Conservation (phyloP, 352 stramenopile genomes). For the Globisporangium canariense region DNA sequence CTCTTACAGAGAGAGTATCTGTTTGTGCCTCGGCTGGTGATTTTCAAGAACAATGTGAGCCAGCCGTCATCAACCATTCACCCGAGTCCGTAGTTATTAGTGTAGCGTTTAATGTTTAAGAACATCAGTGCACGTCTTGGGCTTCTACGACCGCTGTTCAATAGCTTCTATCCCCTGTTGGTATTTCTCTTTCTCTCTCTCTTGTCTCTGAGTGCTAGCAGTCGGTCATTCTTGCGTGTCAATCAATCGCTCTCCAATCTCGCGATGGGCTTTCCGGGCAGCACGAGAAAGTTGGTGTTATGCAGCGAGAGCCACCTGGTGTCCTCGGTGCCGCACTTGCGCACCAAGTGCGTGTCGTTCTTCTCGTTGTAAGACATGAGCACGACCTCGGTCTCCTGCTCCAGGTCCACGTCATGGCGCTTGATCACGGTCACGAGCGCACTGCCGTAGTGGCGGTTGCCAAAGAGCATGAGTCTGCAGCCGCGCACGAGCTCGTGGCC, state of each 20-base stretch:
- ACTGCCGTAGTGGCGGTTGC: slow-evolving; percentile 37
- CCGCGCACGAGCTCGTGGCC: slow-evolving; percentile 53
- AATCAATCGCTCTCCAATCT: slow-evolving; percentile 17
- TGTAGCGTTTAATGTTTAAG: slow-evolving; percentile 1
- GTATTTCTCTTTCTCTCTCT: background rate
- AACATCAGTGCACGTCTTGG: slow-evolving; percentile 9
- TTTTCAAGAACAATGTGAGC: background rate
- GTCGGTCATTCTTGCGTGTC: background rate
- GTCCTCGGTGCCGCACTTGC: slow-evolving; percentile 38
- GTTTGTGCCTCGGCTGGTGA: background rate
- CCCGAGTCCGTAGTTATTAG: background rate
- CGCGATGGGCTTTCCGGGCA: slow-evolving; percentile 28
- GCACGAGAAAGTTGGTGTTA: slow-evolving; percentile 44
- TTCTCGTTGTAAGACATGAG: slow-evolving; percentile 38
- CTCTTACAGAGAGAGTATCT: slow-evolving; percentile 6
- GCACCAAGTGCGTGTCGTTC: slow-evolving; percentile 43
- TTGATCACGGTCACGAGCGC: slow-evolving; percentile 33
- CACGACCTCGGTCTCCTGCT: slow-evolving; percentile 49
- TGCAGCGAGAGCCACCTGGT: slow-evolving; percentile 48
- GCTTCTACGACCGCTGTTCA: background rate
- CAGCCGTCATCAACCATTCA: background rate
- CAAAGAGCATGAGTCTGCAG: slow-evolving; percentile 43
- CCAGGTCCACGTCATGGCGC: slow-evolving; percentile 34
- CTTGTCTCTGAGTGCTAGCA: background rate
- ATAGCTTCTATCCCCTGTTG: background rate